A percentile compares a stretch with the other conserved stretches of the same genome.
These are phyloP conservation scores for Geotrichum fermentans DNA, from an alignment of 1,139 yeast genomes.

Conservation along the genomic window DNA sequence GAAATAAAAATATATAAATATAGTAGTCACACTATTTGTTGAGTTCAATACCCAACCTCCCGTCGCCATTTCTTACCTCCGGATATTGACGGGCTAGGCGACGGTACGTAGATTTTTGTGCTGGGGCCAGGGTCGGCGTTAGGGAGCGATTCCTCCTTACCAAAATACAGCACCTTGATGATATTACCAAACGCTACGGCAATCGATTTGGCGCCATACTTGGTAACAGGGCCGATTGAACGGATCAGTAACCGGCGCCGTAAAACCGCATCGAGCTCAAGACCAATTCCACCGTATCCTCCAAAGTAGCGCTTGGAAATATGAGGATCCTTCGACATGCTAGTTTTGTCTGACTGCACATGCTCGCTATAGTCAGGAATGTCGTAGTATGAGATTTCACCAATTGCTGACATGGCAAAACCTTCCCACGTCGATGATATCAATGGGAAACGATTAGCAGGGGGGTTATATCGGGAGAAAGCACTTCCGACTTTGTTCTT, in stretches of 20 bases:
- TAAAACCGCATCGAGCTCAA: neutral
- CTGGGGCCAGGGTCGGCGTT: neutral
- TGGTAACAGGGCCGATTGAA: conserved; percentile 50
- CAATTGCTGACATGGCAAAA: conserved; percentile 65
- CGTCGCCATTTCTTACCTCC: conserved; percentile 1
- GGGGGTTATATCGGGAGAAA: neutral
- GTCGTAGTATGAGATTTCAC: conserved; percentile 54
- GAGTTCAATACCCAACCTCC: neutral
- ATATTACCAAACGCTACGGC: conserved; percentile 68
- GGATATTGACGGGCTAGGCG: neutral
- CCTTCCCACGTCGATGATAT: conserved; percentile 59
- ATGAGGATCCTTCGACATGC: neutral
- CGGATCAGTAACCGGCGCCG: conserved; percentile 40
- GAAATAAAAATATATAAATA: too few species aligned
- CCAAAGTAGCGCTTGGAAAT: neutral
- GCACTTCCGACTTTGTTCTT: neutral
- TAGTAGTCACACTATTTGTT: too few species aligned
- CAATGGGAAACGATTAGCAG: neutral
- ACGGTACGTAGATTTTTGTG: neutral
- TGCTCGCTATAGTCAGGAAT: conserved; percentile 54
- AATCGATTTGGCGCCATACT: conserved; percentile 73
- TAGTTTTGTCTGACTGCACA: conserved; percentile 48
- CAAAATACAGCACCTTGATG: conserved; percentile 69
- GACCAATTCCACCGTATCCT: neutral
- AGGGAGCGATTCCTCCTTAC: conserved; percentile 45